Evolutionary conservation across 306 rosid genomes (phyloP), one percentile per base, ranked within the genome.

Genomic region (Castanospermum australe): DNA sequence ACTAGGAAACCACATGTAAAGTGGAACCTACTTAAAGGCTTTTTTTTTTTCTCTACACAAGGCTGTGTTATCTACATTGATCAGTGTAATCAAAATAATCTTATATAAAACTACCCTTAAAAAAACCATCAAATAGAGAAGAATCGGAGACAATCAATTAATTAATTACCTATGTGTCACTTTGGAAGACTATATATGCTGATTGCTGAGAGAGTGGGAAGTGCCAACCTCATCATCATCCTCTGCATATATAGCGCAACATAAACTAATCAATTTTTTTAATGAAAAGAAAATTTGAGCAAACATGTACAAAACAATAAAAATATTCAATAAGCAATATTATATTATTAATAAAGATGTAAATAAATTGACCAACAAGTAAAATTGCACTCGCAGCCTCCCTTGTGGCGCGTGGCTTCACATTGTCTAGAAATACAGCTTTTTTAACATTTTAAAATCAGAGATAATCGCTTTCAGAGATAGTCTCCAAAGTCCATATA

Each of bases 391-490:
- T 79, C 70, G 82, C 75, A 21, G 78, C 74, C 80, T 55, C 56
- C 77, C 79, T 69, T 82, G 86, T 85, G 84, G 84, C 77, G 88
- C 82, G 86, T 85, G 82, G 87, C 82, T 61, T 5, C 52, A 50
- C 21, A 18, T 28, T 41, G 61, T 48, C 60, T 70, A 62, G 66
- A 71, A 77, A 65, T 77, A 36, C 52, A 85, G 73, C 81, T 87
- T 79, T 51, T 80, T 70, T 24, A 81, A 57, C 71, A 88, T 50
- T 84, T 83, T 81, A 8, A 8, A 85, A 89, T 66, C 54, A 79
- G 88, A 83, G 89, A 92, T 94, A 87, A 88, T 92, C 92, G 80
- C 94, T 86, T 86, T 94, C 97, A 86, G 81, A 85, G 82, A 89
- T 77, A 85, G 87, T 84, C 85, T 81, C 74, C 78, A 71, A 88